Evolutionary conservation across 2,329 filamentous ascomycete genomes (phyloP), one percentile per base, ranked within the genome.

Genomic region (Pleoardoris graminearum): DNA sequence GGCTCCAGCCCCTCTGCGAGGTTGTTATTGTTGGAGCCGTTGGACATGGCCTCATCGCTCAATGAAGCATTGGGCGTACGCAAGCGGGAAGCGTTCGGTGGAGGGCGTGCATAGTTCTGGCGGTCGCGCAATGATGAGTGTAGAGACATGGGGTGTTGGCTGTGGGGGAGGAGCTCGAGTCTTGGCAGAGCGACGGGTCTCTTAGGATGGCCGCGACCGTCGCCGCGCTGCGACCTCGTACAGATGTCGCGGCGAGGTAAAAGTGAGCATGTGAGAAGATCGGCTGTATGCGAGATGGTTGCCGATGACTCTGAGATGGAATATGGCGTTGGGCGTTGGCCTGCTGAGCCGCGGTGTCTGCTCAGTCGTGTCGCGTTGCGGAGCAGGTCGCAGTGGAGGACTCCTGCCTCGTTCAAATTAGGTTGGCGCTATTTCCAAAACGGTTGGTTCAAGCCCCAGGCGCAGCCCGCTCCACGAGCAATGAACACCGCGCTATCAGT

Each of bases 11-110:
- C 72, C 53, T 72, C 72, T 54, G 68, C 72, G 61, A 63, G 56
- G 57, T 60, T 63, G 63, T 70, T 67, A 61, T 69, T 67, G 59
- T 65, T 71, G 57, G 70, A 69, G 52, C 67, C 69, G 66, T 67
- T 71, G 51, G 69, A 69, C 63, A 74, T 69, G 61, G 69, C 65
- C 63, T 78, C 76, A 67, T 77, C 71, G 58, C 68, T 77, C 72
- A 79, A 71, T 62, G 58, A 57, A 50, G 72, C 67, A 66, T 74
- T 78, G 50, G 72, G 70, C 11, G 71, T 75, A 60, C 75, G 75
- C 61, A 75, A 64, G 54, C 67, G 69, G 56, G 65, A 66, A 59
- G 70, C 66, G 61, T 70, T 71, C 51, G 68, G 61, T 50, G 65
- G 67, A 63, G 68, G 68, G 52, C 69, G 70, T 55, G 71, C 75